Base-by-base conservation (phyloP, 1,139 yeast genomes). In the Petasospora fabianii region DNA sequence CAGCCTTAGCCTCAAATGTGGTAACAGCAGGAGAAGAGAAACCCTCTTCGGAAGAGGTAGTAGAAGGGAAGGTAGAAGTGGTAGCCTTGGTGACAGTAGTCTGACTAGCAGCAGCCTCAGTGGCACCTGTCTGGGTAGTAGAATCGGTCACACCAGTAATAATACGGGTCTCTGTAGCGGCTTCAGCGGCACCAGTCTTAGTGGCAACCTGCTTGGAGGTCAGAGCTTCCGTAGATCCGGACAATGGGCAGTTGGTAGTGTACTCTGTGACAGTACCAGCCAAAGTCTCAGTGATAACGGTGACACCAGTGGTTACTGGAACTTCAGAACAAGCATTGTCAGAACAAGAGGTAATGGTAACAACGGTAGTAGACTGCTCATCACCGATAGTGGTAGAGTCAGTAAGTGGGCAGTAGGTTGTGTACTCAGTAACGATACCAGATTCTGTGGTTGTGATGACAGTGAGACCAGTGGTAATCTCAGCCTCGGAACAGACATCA, bases 181-280 rank as follows among this genome's bases (percentile, higher is more conserved):
- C n/a, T n/a, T n/a, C n/a, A n/a, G n/a, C n/a, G n/a, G n/a, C n/a
- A n/a, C n/a, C n/a, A n/a, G n/a, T n/a, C n/a, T n/a, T n/a, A n/a
- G n/a, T n/a, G n/a, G n/a, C n/a, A n/a, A n/a, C n/a, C n/a, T n/a
- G n/a, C n/a, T n/a, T n/a, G n/a, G n/a, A n/a, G n/a, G n/a, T n/a
- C n/a, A n/a, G n/a, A n/a, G n/a, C n/a, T n/a, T n/a, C n/a, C n/a
- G n/a, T n/a, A n/a, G n/a, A n/a, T n/a, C n/a, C n/a, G 21, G 60
- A 50, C 30, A 58, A 36, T 39, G 66, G 66, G 41, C 66, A 61
- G 61, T 62, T 62, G 6, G 68, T 61, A 22, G 66, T 62, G 50
- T 55, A 60, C 5, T 38, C 49, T 15, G 66, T 60, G 19, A 49
- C 52, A 15, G 53, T 45, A 24, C 61, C 64, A 22, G 28, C 31